These are phyloP conservation scores for Persicaria maculosa DNA, from an alignment of 148 eudicot genomes.

Conservation along the genomic window DNA sequence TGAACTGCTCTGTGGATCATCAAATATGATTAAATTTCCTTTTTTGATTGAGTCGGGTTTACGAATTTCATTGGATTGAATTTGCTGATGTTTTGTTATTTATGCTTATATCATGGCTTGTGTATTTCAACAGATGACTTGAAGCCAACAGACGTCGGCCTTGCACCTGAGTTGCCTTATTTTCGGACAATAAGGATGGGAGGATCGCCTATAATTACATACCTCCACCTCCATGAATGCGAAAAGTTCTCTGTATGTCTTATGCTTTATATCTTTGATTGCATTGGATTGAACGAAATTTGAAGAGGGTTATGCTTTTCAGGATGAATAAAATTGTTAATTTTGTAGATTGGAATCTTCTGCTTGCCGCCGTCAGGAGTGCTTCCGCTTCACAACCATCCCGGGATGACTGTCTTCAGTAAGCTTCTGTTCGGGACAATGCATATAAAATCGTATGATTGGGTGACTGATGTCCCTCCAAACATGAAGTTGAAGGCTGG, in stretches of 20 bases:
- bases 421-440: slow-evolving; percentile 80
- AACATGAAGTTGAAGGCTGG: neutral
- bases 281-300: neutral
- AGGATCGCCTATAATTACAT: slow-evolving; percentile 45
- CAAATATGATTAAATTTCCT: neutral
- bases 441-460: slow-evolving; percentile 76
- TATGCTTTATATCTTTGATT: neutral
- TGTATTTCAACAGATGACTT: slow-evolving; percentile 43
- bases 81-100: neutral
- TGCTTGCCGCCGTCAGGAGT: slow-evolving; percentile 78
- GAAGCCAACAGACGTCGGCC: slow-evolving; percentile 54
- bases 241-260: slow-evolving; percentile 68
- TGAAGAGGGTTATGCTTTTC: neutral
- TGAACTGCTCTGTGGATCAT: neutral
- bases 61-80: neutral
- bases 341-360: slow-evolving; percentile 70
- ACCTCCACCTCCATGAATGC: slow-evolving; percentile 56
- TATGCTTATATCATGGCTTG: slow-evolving; percentile 9
- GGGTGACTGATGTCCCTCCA: slow-evolving; percentile 33
- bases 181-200: slow-evolving; percentile 30
- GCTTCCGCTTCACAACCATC: slow-evolving; percentile 87
- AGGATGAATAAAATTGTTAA: neutral
- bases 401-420: slow-evolving; percentile 85
- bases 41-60: neutral
- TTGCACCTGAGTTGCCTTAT: slow-evolving; percentile 51